Base-by-base conservation (phyloP, 2,329 filamentous ascomycete species). In the Volutella citrinella region DNA sequence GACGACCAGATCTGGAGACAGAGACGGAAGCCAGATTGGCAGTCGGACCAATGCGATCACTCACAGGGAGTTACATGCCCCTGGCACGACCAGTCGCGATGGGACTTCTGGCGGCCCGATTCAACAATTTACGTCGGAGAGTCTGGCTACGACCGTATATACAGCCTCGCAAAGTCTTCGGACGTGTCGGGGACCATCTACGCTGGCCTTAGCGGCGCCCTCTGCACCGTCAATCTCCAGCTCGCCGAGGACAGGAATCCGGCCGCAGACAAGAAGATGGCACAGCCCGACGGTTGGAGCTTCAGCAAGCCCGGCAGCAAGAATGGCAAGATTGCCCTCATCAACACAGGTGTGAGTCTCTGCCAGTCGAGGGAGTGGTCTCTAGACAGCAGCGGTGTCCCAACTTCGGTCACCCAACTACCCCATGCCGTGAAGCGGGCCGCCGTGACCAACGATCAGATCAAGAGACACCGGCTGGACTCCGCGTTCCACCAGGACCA, bases 121-220 rank as follows among this genome's bases (percentile, higher is more conserved):
- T 64, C 62, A 28, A 69, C 63, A 7, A 51, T 73, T 17, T 69
- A 69, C 52, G 55, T 76, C n/a, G 60, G 60, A 3, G 51, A 48
- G 7, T 42, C 56, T 4, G 43, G 52, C 0, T 54, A 55, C 15
- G 54, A 60, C 27, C 48, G 54, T 10, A 46, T 76, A 15, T 71
- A 71, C 54, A 68, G 68, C 8, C 58, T 78, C 2, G 64, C 68
- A 9, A 69, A 70, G 29, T 54, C 67, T 0, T 69, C 68, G 0
- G 69, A 74, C 33, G 29, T 64, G 6, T 69, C 70, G 1, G 62
- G 65, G 5, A 66, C 63, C 7, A 61, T 78, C 26, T 76, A 74
- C 51, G 63, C 68, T 10, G 73, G 73, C 4, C 55, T 76, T 10
- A 63, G 67, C 5, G 70, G 69, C 9, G 62, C 61, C 6, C 55